These are phyloP conservation scores for Bimuria novae-zelandiae DNA, from an alignment of 2,329 filamentous ascomycete species.

Conservation along the genomic window DNA sequence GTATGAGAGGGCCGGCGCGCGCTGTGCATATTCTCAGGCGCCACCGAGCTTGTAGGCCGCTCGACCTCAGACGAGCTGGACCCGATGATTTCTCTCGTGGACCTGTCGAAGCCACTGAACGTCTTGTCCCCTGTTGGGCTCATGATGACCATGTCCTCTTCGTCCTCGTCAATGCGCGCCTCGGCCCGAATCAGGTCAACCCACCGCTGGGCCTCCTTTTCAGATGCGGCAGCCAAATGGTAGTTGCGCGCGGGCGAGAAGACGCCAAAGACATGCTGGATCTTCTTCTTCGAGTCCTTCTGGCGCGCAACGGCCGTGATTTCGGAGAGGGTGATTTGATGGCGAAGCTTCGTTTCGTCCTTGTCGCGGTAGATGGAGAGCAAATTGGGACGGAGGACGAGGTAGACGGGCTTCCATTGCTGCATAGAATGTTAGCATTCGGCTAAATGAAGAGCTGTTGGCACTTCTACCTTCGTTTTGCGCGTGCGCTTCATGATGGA, in stretches of 20 bases:
- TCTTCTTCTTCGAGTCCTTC: slow-evolving; percentile 85
- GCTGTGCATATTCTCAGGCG: slow-evolving; percentile 40
- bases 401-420: slow-evolving; percentile 87
- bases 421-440: slow-evolving; percentile 48
- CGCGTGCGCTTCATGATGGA: slow-evolving; percentile 86
- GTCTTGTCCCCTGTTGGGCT: slow-evolving; percentile 63
- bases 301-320: slow-evolving; percentile 88
- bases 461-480: slow-evolving; percentile 79
- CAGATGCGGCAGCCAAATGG: slow-evolving; percentile 78
- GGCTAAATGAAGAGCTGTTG: background rate
- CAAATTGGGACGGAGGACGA: slow-evolving; percentile 87
- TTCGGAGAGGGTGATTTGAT: slow-evolving; percentile 86
- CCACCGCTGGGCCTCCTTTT: slow-evolving; percentile 82
- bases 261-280: slow-evolving; percentile 85
- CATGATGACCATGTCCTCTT: slow-evolving; percentile 78
- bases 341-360: slow-evolving; percentile 84
- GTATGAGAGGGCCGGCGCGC: slow-evolving; percentile 64
- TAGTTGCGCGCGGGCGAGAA: slow-evolving; percentile 92
- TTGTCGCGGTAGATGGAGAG: slow-evolving; percentile 93
- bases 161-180: slow-evolving; percentile 84
- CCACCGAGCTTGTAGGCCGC: slow-evolving; percentile 30
- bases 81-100: slow-evolving; percentile 32
- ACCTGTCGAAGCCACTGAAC: slow-evolving; percentile 47
- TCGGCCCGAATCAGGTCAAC: slow-evolving; percentile 78
- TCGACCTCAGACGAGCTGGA: slow-evolving; percentile 56